Percentiles rank a stretch among this genome's conserved stretches.
Conservation (phyloP, 1,284 basidiomycete species). For the Cerioporus squamosus region DNA sequence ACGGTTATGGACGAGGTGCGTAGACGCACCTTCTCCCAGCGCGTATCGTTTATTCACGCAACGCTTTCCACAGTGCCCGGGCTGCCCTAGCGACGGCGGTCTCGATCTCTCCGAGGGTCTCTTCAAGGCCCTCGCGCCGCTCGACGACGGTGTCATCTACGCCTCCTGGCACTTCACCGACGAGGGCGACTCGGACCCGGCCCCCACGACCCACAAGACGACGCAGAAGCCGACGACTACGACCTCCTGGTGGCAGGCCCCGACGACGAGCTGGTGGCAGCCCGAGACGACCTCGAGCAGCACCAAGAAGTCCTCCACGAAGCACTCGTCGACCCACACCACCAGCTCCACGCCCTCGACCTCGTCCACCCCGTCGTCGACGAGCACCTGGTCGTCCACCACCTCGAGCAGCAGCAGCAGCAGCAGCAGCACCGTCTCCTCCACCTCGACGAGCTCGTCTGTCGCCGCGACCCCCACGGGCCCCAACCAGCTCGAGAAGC, state of each 20-base stretch:
- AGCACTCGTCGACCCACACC: slow-evolving; percentile 28
- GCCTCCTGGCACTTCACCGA: slow-evolving; percentile 27
- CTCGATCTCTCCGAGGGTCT: slow-evolving; percentile 82
- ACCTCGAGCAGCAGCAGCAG: slow-evolving; percentile 20
- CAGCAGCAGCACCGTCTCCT: slow-evolving; percentile 23
- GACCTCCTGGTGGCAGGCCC: slow-evolving; percentile 12
- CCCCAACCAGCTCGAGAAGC: slow-evolving; percentile 37
- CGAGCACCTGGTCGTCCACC: slow-evolving; percentile 22
- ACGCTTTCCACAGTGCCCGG: slow-evolving; percentile 56
- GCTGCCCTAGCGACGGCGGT: slow-evolving; percentile 65
- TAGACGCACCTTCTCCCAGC: slow-evolving; percentile 6
- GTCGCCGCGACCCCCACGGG: slow-evolving; percentile 33
- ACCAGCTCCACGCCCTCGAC: slow-evolving; percentile 25
- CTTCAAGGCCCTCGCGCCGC: slow-evolving; percentile 64
- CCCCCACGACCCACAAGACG: slow-evolving; percentile 8
- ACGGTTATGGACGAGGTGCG: slow-evolving; percentile 69
- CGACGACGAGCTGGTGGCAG: slow-evolving; percentile 6
- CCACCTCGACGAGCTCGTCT: slow-evolving; percentile 29
- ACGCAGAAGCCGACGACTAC: slow-evolving; percentile 7
- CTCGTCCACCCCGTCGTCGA: slow-evolving; percentile 26
- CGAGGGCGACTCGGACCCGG: slow-evolving; percentile 44
- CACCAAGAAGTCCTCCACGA: slow-evolving; percentile 23
- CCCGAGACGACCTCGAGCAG: slow-evolving; percentile 12
- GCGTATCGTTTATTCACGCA: not conserved
- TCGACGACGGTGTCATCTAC: slow-evolving; percentile 29